Evolutionary conservation across 2,329 filamentous ascomycete species (phyloP).

Genomic region (Phaeosphaeriaceae sp.): DNA sequence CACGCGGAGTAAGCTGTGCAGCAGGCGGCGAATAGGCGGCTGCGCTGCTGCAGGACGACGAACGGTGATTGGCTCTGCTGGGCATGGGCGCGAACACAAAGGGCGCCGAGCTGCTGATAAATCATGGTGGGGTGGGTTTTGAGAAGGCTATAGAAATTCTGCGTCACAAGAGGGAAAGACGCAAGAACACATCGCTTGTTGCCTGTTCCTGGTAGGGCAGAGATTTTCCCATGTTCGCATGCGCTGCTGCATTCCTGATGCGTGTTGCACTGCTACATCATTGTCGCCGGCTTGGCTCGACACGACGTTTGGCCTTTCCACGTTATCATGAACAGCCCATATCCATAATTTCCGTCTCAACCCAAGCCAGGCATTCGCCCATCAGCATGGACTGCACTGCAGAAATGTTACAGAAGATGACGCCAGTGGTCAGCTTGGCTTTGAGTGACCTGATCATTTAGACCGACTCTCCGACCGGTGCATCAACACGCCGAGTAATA

Average conservation of each 20-base stretch:
- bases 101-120: slow-evolving; percentile 31
- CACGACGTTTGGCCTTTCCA: neutral
- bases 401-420: neutral
- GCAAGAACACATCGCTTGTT: slow-evolving; percentile 12
- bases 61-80: slow-evolving; percentile 18
- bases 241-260: neutral
- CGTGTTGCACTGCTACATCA: neutral
- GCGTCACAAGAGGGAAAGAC: neutral
- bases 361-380: neutral
- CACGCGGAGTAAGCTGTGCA: slow-evolving; percentile 12
- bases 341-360: neutral
- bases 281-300: neutral
- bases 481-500: neutral
- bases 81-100: slow-evolving; percentile 13
- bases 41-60: slow-evolving; percentile 9
- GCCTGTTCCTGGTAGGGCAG: slow-evolving; percentile 26
- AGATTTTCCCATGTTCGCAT: slow-evolving; percentile 2
- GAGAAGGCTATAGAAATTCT: slow-evolving; percentile 28
- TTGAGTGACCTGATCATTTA: neutral
- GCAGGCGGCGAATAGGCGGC: slow-evolving; percentile 18
- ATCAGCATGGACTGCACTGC: neutral
- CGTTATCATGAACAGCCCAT: neutral
- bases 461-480: neutral
- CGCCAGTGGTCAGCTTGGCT: neutral
- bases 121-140: slow-evolving; percentile 28